A percentile compares a stretch with the other conserved stretches of the same genome.
Evolutionary conservation across 371 early-diverging fungal genomes (phyloP).

Genomic region (Syncephalastrum monosporum): DNA sequence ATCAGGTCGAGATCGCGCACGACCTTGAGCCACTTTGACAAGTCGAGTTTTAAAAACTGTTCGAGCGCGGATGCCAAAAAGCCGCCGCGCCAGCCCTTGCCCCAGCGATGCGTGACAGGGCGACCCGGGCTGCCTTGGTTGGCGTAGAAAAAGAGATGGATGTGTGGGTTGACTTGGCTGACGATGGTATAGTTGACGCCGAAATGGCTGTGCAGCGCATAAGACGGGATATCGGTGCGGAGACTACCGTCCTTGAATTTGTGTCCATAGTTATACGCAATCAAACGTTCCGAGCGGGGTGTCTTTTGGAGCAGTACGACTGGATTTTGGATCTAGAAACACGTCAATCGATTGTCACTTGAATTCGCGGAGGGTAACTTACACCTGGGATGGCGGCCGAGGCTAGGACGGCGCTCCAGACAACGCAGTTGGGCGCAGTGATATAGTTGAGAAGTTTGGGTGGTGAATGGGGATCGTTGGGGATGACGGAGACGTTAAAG

Average conservation of each 20-base stretch:
- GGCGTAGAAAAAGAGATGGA: constrained; percentile 81
- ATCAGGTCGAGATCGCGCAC: constrained; percentile 76
- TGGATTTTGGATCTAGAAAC: constrained; percentile 67
- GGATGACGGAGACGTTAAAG: constrained; percentile 84
- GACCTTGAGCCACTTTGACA: constrained; percentile 85
- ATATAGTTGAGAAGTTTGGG: constrained; percentile 70
- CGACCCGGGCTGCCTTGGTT: constrained; percentile 74
- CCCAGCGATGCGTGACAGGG: constrained; percentile 61
- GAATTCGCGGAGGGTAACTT: constrained; percentile 12
- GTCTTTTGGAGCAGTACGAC: constrained; percentile 81
- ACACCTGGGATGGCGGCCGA: constrained; percentile 55
- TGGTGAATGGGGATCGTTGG: constrained; percentile 75
- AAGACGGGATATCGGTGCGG: constrained; percentile 82
- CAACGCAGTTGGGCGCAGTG: constrained; percentile 86
- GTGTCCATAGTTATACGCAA: constrained; percentile 78
- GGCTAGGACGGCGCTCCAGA: constrained; percentile 76
- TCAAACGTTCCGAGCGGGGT: constrained; percentile 53
- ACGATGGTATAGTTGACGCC: constrained; percentile 90
- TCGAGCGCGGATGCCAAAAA: constrained; percentile 79
- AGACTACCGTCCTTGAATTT: constrained; percentile 89
- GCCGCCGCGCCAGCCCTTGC: constrained; percentile 81
- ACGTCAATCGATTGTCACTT: too few relatives aligned
- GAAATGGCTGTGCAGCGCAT: constrained; percentile 72
- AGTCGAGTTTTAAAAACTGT: constrained; percentile 79
- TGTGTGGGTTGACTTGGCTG: constrained; percentile 90